Evolutionary conservation across 2,329 filamentous ascomycete genomes (phyloP).

Genomic region (Colletotrichum sp.): DNA sequence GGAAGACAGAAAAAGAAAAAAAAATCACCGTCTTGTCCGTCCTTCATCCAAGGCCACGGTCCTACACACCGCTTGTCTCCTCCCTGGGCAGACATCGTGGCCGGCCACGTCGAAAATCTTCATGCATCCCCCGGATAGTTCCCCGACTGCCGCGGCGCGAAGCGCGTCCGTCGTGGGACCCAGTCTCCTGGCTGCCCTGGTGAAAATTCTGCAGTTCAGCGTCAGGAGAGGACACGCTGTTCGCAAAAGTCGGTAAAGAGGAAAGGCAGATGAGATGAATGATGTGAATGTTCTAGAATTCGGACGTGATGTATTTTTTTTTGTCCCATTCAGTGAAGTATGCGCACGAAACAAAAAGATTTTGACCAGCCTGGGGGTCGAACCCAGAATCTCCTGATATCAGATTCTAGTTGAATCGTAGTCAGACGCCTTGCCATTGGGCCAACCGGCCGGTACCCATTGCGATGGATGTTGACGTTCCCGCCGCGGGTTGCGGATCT

Average conservation of each 20-base stretch:
- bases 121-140: background rate
- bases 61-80: background rate
- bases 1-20: background rate
- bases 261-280: background rate
- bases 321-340: background rate
- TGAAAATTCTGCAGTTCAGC: background rate
- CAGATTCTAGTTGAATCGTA: slow-evolving; percentile 27
- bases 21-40: background rate
- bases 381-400: slow-evolving; percentile 22
- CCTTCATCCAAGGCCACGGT: background rate
- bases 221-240: background rate
- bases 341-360: background rate
- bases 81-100: background rate
- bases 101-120: background rate
- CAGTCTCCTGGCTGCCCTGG: background rate
- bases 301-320: background rate
- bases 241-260: background rate
- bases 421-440: slow-evolving; percentile 45
- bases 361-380: slow-evolving; percentile 22
- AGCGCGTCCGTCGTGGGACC: background rate
- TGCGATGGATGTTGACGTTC: background rate
- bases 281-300: background rate
- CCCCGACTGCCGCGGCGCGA: background rate
- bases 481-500: background rate
- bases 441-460: slow-evolving; percentile 25